Evolutionary conservation across 2,329 filamentous ascomycete species (phyloP).

Genomic region (Pyricularia pennisetigena): DNA sequence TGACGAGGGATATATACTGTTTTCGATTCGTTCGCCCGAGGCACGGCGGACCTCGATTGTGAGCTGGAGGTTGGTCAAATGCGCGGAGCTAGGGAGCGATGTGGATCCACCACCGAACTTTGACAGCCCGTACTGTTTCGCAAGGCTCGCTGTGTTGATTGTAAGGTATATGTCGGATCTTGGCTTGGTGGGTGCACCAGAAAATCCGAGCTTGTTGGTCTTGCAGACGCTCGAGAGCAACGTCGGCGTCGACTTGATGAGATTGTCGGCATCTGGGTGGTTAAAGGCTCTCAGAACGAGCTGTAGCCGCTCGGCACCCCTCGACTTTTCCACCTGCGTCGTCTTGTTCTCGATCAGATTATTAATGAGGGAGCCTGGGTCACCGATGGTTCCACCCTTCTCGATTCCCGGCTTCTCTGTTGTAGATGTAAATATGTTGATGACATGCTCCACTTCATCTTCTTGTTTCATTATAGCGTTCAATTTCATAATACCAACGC

Average conservation of each 20-base stretch:
- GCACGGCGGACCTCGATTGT: slow-evolving; percentile 78
- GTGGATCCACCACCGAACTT: slow-evolving; percentile 65
- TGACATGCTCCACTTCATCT: slow-evolving; percentile 63
- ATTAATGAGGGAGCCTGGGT: slow-evolving; percentile 64
- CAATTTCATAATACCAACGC: slow-evolving; percentile 67
- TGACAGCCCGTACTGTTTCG: slow-evolving; percentile 62
- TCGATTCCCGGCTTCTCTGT: slow-evolving; percentile 42
- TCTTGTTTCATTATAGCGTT: slow-evolving; percentile 63
- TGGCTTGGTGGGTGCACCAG: slow-evolving; percentile 77
- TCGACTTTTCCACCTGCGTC: slow-evolving; percentile 66
- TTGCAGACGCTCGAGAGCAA: slow-evolving; percentile 70
- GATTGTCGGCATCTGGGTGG: slow-evolving; percentile 63
- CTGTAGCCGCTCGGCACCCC: slow-evolving; percentile 65
- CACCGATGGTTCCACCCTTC: slow-evolving; percentile 47
- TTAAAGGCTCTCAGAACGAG: slow-evolving; percentile 72
- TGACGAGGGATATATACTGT: slow-evolving; percentile 79
- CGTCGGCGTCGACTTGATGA: slow-evolving; percentile 83
- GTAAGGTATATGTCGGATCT: slow-evolving; percentile 95
- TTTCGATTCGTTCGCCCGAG: slow-evolving; percentile 72
- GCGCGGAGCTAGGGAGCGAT: slow-evolving; percentile 50
- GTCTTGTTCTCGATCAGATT: slow-evolving; percentile 64
- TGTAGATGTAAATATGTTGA: slow-evolving; percentile 67
- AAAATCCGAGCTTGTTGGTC: slow-evolving; percentile 87
- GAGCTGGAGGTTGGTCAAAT: slow-evolving; percentile 71
- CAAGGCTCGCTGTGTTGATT: slow-evolving; percentile 67